phyloP scores from a whole-genome alignment of 352 stramenopile species.

The Globisporangium uncinulatum region DNA sequence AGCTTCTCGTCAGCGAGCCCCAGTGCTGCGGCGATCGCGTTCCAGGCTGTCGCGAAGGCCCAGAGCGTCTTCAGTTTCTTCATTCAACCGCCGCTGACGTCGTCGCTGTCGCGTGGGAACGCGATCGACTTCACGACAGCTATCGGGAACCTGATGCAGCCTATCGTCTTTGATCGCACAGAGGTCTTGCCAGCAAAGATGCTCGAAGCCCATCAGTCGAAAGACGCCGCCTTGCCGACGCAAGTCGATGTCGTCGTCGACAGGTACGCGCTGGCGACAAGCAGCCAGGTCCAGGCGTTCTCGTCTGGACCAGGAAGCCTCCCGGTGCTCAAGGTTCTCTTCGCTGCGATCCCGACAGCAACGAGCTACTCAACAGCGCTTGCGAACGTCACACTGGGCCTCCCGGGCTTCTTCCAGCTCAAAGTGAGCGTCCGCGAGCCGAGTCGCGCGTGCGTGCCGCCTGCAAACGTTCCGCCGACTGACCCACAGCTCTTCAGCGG shows the following conservation, averaged over 20 bases:
- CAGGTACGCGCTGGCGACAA: conserved; percentile 14
- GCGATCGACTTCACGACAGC: conserved; percentile 1
- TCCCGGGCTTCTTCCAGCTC: conserved; percentile 25
- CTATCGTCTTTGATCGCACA: conserved; percentile 12
- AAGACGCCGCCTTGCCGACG: conserved; percentile 19
- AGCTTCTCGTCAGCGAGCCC: conserved; percentile 4
- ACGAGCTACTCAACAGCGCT: conserved; percentile 5
- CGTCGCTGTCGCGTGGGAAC: conserved; percentile 4
- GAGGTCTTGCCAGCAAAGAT: conserved; percentile 20
- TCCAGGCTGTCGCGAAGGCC: conserved; percentile 13
- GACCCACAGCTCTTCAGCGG: conserved; percentile 34
- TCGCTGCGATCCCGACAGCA: conserved; percentile 17
- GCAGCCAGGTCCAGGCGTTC: conserved; percentile 18
- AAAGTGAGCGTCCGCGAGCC: conserved; percentile 24
- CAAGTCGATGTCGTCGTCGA: conserved; percentile 21
- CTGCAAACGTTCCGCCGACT: conserved; percentile 6
- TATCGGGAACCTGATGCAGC: conserved; percentile 14
- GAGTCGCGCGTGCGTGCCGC: conserved; percentile 25
- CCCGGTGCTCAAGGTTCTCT: conserved; percentile 21
- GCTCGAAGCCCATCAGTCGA: conserved; percentile 21
- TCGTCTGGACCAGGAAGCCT: conserved; percentile 19
- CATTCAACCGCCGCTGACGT: conserved; percentile 13
- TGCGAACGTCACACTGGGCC: conserved; percentile 15
- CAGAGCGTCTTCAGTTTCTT: conserved; percentile 28
- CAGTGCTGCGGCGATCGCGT: conserved; percentile 1